A percentile compares a stretch with the other conserved stretches of the same genome.
These are phyloP conservation scores for Trifolium subterraneum DNA, from an alignment of 306 rosid species.

Conservation along the genomic window DNA sequence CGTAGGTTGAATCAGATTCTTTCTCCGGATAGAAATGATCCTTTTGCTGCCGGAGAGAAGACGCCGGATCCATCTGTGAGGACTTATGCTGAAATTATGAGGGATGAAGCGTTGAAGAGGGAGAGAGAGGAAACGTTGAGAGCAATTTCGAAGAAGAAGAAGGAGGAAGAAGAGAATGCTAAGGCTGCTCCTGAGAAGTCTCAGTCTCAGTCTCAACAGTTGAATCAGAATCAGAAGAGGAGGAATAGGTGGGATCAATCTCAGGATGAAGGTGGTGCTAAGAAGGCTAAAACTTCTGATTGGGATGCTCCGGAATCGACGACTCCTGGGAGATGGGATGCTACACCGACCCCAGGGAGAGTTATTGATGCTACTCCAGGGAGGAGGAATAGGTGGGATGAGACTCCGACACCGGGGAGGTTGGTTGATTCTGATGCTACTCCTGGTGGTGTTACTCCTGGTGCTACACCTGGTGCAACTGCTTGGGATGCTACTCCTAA, in stretches of 20 bases:
- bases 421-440: conserved; percentile 48
- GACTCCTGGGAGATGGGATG: conserved; percentile 48
- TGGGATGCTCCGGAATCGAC: conserved; percentile 45
- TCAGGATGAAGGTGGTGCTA: conserved; percentile 36
- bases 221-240: conserved; percentile 41
- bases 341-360: conserved; percentile 46
- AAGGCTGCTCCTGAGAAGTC: conserved; percentile 31
- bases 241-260: conserved; percentile 49
- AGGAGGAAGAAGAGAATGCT: conserved; percentile 41
- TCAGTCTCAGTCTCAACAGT: not conserved
- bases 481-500: conserved; percentile 50
- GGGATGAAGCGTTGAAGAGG: conserved; percentile 43
- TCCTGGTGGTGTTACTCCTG: conserved; percentile 47
- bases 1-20: conserved; percentile 37
- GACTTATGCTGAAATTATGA: conserved; percentile 39
- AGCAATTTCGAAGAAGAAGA: conserved; percentile 41
- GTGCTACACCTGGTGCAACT: conserved; percentile 45
- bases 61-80: conserved; percentile 37
- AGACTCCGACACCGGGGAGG: conserved; percentile 47
- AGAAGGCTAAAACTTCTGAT: conserved; percentile 44
- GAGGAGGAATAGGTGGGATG: conserved; percentile 51
- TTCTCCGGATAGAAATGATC: conserved; percentile 45
- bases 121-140: conserved; percentile 43
- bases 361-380: conserved; percentile 43
- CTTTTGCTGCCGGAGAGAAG: conserved; percentile 45